These are phyloP conservation scores for Phoenix dactylifera DNA, from an alignment of 176 grass and related monocot species.

Conservation along the genomic window DNA sequence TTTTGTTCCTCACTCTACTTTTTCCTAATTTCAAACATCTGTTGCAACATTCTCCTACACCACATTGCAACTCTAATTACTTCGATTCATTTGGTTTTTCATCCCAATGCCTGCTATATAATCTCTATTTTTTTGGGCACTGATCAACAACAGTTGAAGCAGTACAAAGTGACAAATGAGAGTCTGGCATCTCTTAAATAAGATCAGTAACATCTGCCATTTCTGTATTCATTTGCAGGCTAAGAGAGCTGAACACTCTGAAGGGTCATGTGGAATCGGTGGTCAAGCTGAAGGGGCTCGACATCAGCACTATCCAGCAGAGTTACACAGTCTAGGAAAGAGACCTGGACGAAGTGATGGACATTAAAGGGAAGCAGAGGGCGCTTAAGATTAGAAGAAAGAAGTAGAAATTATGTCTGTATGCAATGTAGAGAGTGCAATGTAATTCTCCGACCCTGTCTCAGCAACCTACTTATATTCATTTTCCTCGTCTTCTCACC, in stretches of 20 bases:
- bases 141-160: too few relatives aligned
- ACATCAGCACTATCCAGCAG: slow-evolving; percentile 34
- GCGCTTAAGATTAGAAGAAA: neutral
- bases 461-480: slow-evolving; percentile 2
- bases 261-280: slow-evolving; percentile 45
- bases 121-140: too few relatives aligned
- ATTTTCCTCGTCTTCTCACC: neutral
- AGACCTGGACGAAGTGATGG: slow-evolving; percentile 1
- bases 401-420: slow-evolving; percentile 5
- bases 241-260: slow-evolving; percentile 31
- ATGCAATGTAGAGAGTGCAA: slow-evolving; percentile 4
- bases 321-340: slow-evolving; percentile 30
- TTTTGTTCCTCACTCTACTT: too few relatives aligned
- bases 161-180: too few relatives aligned
- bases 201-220: neutral
- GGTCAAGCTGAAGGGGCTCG: slow-evolving; percentile 34
- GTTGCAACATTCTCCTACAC: too few relatives aligned
- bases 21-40: too few relatives aligned
- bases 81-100: too few relatives aligned
- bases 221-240: neutral
- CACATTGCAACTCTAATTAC: too few relatives aligned
- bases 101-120: too few relatives aligned
- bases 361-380: neutral
- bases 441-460: neutral
- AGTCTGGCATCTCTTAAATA: too few relatives aligned